Percentiles rank a stretch among this genome's conserved stretches.
Evolutionary conservation across 1,284 basidiomycete genomes (phyloP).

Genomic region (Malassezia furfur): DNA sequence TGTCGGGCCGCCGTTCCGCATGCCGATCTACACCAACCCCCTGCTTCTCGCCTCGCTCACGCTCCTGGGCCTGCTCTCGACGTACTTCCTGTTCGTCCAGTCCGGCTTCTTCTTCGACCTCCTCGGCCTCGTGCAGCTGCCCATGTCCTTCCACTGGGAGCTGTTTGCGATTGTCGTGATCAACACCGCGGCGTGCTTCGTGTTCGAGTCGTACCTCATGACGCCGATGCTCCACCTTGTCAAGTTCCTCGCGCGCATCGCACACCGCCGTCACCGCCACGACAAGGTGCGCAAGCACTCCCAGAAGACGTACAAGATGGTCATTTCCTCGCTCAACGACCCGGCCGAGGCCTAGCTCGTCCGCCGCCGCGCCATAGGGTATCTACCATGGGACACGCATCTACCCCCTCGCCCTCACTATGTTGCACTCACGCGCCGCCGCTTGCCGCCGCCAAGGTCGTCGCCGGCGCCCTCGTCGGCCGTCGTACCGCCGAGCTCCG

Average conservation of each 20-base stretch:
- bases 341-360: slow-evolving; percentile 12
- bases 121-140: slow-evolving; percentile 70
- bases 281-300: slow-evolving; percentile 7
- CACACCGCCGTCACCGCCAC: slow-evolving; percentile 8
- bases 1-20: slow-evolving; percentile 91
- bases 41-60: slow-evolving; percentile 37
- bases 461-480: not conserved
- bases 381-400: too few species aligned
- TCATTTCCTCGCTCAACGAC: slow-evolving; percentile 17
- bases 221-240: slow-evolving; percentile 3
- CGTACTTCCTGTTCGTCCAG: slow-evolving; percentile 51
- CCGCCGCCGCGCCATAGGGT: not conserved
- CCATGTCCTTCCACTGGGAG: slow-evolving; percentile 60
- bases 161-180: slow-evolving; percentile 62
- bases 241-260: slow-evolving; percentile 7
- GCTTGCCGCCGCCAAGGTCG: not conserved
- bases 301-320: slow-evolving; percentile 17
- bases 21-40: slow-evolving; percentile 81
- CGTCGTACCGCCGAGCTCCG: not conserved
- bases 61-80: slow-evolving; percentile 25
- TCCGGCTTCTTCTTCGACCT: slow-evolving; percentile 58
- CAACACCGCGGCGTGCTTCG: slow-evolving; percentile 66
- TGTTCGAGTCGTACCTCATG: slow-evolving; percentile 57
- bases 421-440: not conserved
- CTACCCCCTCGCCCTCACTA: too few species aligned